A percentile compares a stretch with the other conserved stretches of the same genome.
Evolutionary conservation across 2,329 filamentous ascomycete genomes (phyloP).

Genomic region (Cercospora zeina): DNA sequence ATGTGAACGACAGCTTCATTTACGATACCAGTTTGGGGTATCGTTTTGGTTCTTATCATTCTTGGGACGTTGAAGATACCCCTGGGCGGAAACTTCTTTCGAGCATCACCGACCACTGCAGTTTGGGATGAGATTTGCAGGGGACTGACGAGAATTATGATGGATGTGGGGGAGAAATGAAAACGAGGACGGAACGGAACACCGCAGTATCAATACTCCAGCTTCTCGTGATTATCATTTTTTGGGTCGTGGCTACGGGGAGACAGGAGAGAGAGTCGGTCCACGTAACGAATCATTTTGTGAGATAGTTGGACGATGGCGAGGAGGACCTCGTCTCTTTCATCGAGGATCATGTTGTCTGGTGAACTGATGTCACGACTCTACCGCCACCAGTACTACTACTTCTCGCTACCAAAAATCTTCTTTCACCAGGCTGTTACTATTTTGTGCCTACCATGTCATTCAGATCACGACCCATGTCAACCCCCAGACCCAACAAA

Average conservation of each 20-base stretch:
- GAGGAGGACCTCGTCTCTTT: background rate
- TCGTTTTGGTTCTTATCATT: background rate
- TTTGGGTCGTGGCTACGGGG: background rate
- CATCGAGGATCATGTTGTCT: background rate
- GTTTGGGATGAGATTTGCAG: background rate
- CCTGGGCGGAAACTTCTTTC: background rate
- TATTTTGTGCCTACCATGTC: too few relatives aligned
- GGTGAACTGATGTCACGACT: background rate
- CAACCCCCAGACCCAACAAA: too few relatives aligned
- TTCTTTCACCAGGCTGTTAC: too few relatives aligned
- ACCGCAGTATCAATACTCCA: conserved; percentile 4
- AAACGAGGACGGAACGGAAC: background rate
- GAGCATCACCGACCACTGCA: background rate
- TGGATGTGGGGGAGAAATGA: background rate
- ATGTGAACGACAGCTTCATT: background rate
- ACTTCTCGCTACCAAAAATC: too few relatives aligned
- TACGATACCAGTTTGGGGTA: background rate
- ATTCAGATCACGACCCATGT: too few relatives aligned
- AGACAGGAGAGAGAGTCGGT: background rate
- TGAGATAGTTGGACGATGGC: background rate
- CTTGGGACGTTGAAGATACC: background rate
- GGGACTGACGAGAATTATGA: background rate
- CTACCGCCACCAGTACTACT: too few relatives aligned
- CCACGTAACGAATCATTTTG: background rate
- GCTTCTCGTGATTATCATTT: background rate